Evolutionary conservation across 768 basidiomycete genomes (phyloP), one percentile per base, ranked within the genome.

Genomic region (Fistulinella prunicolor): DNA sequence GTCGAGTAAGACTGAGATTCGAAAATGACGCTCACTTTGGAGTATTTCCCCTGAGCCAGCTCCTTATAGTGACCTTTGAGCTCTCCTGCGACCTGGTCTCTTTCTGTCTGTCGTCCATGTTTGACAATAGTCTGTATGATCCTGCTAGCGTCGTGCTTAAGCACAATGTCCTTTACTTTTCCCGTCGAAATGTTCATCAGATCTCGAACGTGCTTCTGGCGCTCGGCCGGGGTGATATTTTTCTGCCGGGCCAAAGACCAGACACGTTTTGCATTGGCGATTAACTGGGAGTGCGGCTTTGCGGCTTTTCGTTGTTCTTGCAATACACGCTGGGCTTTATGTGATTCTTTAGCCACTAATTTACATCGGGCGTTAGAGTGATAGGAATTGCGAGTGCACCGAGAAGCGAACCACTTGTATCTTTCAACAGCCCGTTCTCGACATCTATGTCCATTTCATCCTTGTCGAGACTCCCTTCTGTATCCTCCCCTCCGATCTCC

Each of bases 121-220:
- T 89, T 94, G 40, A 95, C 86, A 12, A 88, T 72, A 0, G 82
- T 87, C 64, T 89, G 86, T 19, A 89, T 80, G 51, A 91, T 91
- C 54, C 85, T 80, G 59, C 90, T 92, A 8, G 91, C 92, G 65
- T 95, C 92, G 59, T 95, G 94, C 66, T 94, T 95, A 62, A 90
- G 79, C 2, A 89, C 85, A 30, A 95, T 83, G 26, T 94, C 92
- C 50, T 84, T 83, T 37, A 95, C 83, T 55, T 83, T 82, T 5
- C 91, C 92, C 19, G 86, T 80, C 19, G 93, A 82, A 38, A 85
- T 75, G 24, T 73, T 70, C 81, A 92, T 89, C 9, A 97, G 76
- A 22, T 81, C 78, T 38, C 76, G 72, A 49, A 95, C 73, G 41
- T 91, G 82, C 56, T 83, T 81, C 54, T 84, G 81, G 20, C 93